Percentiles rank a stretch among this genome's conserved stretches.
Conservation (phyloP, 2,329 filamentous ascomycete species). For the Xylaria sp. region DNA sequence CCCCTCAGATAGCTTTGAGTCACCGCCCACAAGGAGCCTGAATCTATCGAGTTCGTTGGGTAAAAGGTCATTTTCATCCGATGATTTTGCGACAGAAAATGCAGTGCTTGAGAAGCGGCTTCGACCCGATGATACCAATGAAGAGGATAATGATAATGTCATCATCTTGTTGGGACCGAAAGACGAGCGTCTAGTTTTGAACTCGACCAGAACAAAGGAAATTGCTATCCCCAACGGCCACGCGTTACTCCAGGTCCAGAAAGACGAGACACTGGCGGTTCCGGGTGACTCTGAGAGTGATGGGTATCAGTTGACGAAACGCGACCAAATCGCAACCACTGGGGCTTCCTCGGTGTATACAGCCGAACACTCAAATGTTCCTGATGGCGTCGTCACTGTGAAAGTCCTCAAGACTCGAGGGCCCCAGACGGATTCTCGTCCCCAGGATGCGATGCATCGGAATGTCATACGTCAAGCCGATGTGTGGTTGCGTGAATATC, state of each 20-base stretch:
- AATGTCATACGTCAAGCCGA: constrained; percentile 65
- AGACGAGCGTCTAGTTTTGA: constrained; percentile 57
- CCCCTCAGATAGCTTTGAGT: constrained; percentile 39
- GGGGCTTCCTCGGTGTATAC: constrained; percentile 62
- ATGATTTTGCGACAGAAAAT: constrained; percentile 46
- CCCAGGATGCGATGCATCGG: constrained; percentile 54
- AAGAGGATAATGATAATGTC: constrained; percentile 53
- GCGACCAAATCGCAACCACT: constrained; percentile 61
- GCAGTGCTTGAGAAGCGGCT: constrained; percentile 50
- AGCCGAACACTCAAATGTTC: constrained; percentile 57
- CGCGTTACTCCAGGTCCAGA: constrained; percentile 56
- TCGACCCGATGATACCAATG: constrained; percentile 41
- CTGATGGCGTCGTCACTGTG: constrained; percentile 62
- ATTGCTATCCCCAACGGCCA: constrained; percentile 54
- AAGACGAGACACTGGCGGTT: constrained; percentile 56
- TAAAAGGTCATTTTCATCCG: constrained; percentile 56
- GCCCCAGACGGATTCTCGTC: constrained; percentile 48
- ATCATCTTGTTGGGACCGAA: constrained; percentile 60
- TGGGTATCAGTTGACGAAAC: constrained; percentile 60
- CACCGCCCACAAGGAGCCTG: constrained; percentile 39
- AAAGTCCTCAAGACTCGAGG: constrained; percentile 64
- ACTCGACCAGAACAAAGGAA: constrained; percentile 53
- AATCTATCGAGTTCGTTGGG: constrained; percentile 52
- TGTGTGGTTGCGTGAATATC: constrained; percentile 64
- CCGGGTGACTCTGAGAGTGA: constrained; percentile 58